Conservation (phyloP, 139 green algal species). For the Chlorella vulgaris region DNA sequence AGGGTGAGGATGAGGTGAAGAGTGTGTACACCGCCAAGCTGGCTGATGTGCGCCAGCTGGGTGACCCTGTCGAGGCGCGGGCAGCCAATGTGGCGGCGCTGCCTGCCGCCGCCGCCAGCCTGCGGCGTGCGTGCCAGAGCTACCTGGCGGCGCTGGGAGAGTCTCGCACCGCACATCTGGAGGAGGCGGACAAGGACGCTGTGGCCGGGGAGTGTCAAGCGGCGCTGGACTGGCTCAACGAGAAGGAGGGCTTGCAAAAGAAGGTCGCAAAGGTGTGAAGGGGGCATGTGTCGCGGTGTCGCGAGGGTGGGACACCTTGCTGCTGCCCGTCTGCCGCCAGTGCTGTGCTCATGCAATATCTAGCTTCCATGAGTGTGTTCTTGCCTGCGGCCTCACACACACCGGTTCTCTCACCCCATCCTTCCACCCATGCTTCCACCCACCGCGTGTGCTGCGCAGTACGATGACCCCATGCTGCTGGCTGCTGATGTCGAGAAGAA, state of each 20-base stretch:
- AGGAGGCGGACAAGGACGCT: constrained; percentile 74
- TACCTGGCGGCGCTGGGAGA: constrained; percentile 65
- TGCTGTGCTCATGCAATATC: no score
- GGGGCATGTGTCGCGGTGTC: background rate
- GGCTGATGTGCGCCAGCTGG: constrained; percentile 78
- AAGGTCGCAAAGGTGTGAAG: constrained; percentile 38
- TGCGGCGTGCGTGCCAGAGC: constrained; percentile 39
- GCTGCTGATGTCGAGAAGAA: constrained; percentile 90
- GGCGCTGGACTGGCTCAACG: constrained; percentile 85
- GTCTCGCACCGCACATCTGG: constrained; percentile 82
- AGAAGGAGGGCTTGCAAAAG: constrained; percentile 76
- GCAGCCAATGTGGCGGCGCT: constrained; percentile 45
- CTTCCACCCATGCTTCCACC: background rate
- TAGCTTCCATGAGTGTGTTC: no score
- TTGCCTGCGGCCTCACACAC: no score
- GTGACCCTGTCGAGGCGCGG: constrained; percentile 72
- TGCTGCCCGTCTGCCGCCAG: no score
- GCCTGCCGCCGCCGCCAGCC: constrained; percentile 27
- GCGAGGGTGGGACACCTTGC: no score
- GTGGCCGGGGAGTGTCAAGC: constrained; percentile 77
- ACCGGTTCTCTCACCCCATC: no score
- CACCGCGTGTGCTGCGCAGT: constrained; percentile 13
- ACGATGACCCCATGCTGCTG: constrained; percentile 81
- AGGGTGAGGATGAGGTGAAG: constrained; percentile 95
- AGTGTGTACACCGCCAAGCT: constrained; percentile 92